Evolutionary conservation across 2,329 filamentous ascomycete genomes (phyloP).

Genomic region (Fusarium armeniacum): DNA sequence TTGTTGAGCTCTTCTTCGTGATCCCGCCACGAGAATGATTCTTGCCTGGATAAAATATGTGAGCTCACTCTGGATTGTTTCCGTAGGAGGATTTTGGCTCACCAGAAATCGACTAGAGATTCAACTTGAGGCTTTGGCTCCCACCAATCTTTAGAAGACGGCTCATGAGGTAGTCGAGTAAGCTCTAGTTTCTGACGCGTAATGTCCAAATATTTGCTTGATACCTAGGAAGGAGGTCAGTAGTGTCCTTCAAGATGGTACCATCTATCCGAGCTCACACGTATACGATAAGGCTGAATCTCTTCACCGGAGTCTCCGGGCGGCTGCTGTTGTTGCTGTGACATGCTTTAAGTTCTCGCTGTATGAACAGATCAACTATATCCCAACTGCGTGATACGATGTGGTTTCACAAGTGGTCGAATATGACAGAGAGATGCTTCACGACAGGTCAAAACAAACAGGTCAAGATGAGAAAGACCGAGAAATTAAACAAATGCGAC

Average conservation of each 20-base stretch:
- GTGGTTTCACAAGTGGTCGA: conserved; percentile 1
- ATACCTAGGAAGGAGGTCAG: conserved; percentile 65
- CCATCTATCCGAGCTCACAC: conserved; percentile 60
- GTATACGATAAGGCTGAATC: conserved; percentile 69
- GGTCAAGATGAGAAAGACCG: conserved; percentile 12
- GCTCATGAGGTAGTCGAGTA: conserved; percentile 73
- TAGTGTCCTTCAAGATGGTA: conserved; percentile 16
- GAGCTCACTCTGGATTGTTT: conserved; percentile 2
- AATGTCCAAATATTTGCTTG: conserved; percentile 75
- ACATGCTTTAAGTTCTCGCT: conserved; percentile 16
- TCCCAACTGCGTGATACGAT: conserved; percentile 15
- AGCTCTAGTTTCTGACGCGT: conserved; percentile 77
- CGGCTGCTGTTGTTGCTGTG: conserved; percentile 48
- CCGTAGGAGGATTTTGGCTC: conserved; percentile 42
- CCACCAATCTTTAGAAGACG: conserved; percentile 66
- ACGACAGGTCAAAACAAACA: conserved; percentile 20
- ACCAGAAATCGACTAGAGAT: conserved; percentile 76
- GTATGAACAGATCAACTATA: conserved; percentile 9
- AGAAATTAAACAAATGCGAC: conserved; percentile 37
- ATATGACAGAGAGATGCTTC: conserved; percentile 4
- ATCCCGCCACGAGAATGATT: conserved; percentile 74
- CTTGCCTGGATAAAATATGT: conserved; percentile 64
- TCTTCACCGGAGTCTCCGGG: conserved; percentile 56
- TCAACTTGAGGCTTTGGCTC: conserved; percentile 74
- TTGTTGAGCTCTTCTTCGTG: conserved; percentile 71